These are phyloP conservation scores for Nakaseomyces bracarensis DNA, from an alignment of 1,139 yeast species.

Conservation along the genomic window DNA sequence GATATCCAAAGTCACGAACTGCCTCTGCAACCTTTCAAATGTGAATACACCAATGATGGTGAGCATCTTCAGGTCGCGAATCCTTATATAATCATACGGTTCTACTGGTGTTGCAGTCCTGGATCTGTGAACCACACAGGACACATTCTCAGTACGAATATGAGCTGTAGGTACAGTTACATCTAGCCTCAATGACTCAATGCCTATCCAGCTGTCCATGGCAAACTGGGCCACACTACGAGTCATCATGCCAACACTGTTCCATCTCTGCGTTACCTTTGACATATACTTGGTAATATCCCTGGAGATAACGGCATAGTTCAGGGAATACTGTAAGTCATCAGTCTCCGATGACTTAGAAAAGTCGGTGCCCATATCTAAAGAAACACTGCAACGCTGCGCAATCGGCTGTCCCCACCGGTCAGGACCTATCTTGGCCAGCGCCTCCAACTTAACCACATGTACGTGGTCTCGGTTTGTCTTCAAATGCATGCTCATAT, in stretches of 20 bases:
- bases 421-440: conserved; percentile 65
- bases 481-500: conserved; percentile 5
- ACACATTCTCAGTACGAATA: conserved; percentile 44
- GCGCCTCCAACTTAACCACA: conserved; percentile 48
- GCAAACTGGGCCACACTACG: conserved; percentile 44
- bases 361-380: conserved; percentile 60
- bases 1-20: conserved; percentile 59
- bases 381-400: conserved; percentile 58
- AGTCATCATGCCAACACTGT: conserved; percentile 50
- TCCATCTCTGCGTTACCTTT: conserved; percentile 35
- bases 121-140: conserved; percentile 33
- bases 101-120: conserved; percentile 14
- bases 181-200: conserved; percentile 17
- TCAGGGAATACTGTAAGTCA: conserved; percentile 70
- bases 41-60: conserved; percentile 88
- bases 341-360: conserved; percentile 64
- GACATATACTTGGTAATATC: conserved; percentile 30
- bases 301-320: conserved; percentile 76
- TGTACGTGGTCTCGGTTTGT: conserved; percentile 46
- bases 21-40: conserved; percentile 75
- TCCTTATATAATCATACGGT: conserved; percentile 38
- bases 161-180: conserved; percentile 35
- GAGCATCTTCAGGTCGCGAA: conserved; percentile 49
- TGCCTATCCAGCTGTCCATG: conserved; percentile 34
- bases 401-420: conserved; percentile 66